These are phyloP conservation scores for Beauveria medogensis DNA, from an alignment of 2,329 filamentous ascomycete genomes.

Conservation along the genomic window DNA sequence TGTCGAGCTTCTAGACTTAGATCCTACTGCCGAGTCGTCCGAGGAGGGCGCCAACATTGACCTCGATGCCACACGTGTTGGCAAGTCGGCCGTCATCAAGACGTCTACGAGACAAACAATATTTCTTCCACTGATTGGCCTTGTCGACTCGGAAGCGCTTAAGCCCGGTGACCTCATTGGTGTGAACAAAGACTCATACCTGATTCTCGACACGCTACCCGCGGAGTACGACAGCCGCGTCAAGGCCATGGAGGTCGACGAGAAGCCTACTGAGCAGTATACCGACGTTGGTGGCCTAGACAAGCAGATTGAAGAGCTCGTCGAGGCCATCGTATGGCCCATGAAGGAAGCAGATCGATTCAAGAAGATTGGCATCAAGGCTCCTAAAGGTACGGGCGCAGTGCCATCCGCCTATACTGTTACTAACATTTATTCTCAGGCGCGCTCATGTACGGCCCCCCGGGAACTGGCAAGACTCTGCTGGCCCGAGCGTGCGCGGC, in stretches of 20 bases:
- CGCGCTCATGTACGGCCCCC: slow-evolving; percentile 94
- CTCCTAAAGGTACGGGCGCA: slow-evolving; percentile 76
- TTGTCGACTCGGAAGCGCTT: slow-evolving; percentile 90
- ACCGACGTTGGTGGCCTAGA: slow-evolving; percentile 94
- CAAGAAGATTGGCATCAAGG: slow-evolving; percentile 99
- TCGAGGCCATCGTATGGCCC: slow-evolving; percentile 97
- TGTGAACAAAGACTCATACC: slow-evolving; percentile 98
- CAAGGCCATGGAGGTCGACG: slow-evolving; percentile 99
- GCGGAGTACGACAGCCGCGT: slow-evolving; percentile 98
- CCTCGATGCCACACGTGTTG: slow-evolving; percentile 88
- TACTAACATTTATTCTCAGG: slow-evolving; percentile 43
- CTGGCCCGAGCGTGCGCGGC: slow-evolving; percentile 93
- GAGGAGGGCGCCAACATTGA: slow-evolving; percentile 99
- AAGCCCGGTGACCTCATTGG: slow-evolving; percentile 96
- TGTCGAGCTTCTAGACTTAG: slow-evolving; percentile 91
- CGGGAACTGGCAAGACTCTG: slow-evolving; percentile 83
- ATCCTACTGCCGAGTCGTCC: slow-evolving; percentile 89
- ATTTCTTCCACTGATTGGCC: slow-evolving; percentile 91
- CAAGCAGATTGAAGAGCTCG: slow-evolving; percentile 98
- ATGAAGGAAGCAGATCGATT: slow-evolving; percentile 99
- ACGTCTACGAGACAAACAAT: slow-evolving; percentile 98
- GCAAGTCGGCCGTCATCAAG: slow-evolving; percentile 99
- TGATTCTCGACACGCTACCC: slow-evolving; percentile 91
- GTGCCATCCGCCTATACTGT: slow-evolving; percentile 71
- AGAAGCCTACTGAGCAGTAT: slow-evolving; percentile 99